Evolutionary conservation across 176 grass and related monocot genomes (phyloP).

Genomic region (Phoenix dactylifera): DNA sequence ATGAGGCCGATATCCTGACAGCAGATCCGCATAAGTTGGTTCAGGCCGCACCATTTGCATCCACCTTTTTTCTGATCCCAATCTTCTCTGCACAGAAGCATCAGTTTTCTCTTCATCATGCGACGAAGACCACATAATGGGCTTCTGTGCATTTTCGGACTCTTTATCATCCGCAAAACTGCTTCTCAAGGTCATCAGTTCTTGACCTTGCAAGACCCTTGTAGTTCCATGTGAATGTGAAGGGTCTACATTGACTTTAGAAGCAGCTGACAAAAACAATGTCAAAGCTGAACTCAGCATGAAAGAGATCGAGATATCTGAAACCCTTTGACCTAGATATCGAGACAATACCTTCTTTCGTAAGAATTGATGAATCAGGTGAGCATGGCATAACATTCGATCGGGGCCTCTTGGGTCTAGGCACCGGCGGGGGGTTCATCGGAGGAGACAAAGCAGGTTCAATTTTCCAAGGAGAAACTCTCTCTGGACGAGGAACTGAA

Average conservation of each 20-base stretch:
- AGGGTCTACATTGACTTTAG: conserved; percentile 37
- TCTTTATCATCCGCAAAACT: conserved; percentile 24
- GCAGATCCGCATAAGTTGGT: conserved; percentile 23
- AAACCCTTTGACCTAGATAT: conserved; percentile 4
- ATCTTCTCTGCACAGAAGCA: conserved; percentile 24
- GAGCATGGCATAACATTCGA: conserved; percentile 29
- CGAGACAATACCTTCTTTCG: conserved; percentile 64
- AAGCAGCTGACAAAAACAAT: conserved; percentile 19
- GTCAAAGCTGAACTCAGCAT: conserved; percentile 3
- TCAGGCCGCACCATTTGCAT: conserved; percentile 29
- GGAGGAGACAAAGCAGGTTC: conserved; percentile 63
- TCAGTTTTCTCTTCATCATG: conserved; percentile 27
- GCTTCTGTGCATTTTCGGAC: conserved; percentile 26
- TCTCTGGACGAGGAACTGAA: conserved; percentile 77
- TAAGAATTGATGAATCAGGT: conserved; percentile 43
- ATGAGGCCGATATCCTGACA: conserved; percentile 36
- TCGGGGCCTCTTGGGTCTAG: conserved; percentile 62
- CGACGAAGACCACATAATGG: conserved; percentile 18
- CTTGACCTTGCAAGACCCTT: conserved; percentile 60
- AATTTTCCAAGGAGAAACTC: conserved; percentile 97
- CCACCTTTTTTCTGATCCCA: conserved; percentile 34
- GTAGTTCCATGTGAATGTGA: conserved; percentile 27
- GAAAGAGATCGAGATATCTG: conserved; percentile 10
- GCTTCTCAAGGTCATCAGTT: conserved; percentile 30
- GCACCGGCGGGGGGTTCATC: conserved; percentile 41